Conservation (phyloP, 208 protist genomes). For the Leishmania amazonensis region DNA sequence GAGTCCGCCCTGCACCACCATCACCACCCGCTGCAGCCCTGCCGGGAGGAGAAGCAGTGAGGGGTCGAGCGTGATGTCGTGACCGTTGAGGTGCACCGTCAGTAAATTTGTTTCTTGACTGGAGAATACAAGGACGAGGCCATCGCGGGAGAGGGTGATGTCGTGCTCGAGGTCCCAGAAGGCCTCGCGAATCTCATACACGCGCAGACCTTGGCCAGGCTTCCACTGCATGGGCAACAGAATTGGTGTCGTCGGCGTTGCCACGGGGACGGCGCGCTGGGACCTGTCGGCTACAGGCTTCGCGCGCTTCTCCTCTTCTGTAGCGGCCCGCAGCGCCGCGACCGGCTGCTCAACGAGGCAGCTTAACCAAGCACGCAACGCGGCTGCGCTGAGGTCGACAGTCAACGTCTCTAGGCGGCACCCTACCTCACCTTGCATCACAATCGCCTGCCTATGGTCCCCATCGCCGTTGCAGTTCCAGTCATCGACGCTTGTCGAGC, state of each 20-base stretch:
- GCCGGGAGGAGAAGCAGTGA: constrained; percentile 27
- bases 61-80: constrained; percentile 54
- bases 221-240: constrained; percentile 17
- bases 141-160: constrained; percentile 37
- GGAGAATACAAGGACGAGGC: constrained; percentile 68
- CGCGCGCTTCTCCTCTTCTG: constrained; percentile 18
- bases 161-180: constrained; percentile 32
- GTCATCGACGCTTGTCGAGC: background rate
- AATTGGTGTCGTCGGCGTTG: background rate
- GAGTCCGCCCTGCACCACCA: constrained; percentile 70
- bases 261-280: background rate
- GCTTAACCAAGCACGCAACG: constrained; percentile 29
- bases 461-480: background rate
- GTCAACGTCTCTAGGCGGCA: constrained; percentile 23
- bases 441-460: background rate
- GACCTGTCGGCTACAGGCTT: background rate
- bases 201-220: constrained; percentile 24
- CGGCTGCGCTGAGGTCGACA: constrained; percentile 30
- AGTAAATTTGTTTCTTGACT: constrained; percentile 72
- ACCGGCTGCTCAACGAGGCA: constrained; percentile 31
- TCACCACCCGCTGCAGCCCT: constrained; percentile 41
- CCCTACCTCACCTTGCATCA: constrained; percentile 24
- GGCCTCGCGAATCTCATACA: constrained; percentile 27
- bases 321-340: constrained; percentile 19
- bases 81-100: constrained; percentile 63